phyloP scores from a whole-genome alignment of 202 grass and related monocot genomes.

The Panicum virgatum region DNA sequence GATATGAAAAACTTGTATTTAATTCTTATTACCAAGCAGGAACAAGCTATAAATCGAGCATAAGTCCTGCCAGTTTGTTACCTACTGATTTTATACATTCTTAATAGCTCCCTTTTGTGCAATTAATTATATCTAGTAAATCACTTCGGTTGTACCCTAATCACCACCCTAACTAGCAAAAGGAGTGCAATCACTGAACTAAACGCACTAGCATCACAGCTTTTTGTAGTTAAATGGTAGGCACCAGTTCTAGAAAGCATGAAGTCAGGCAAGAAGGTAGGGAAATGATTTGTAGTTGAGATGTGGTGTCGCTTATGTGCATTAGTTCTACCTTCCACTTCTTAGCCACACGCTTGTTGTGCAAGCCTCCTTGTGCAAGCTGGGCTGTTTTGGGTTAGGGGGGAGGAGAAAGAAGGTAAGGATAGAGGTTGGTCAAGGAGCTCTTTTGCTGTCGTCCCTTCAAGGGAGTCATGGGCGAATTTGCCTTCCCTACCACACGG shows the following conservation, averaged over 20 bases:
- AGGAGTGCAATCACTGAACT: constrained; percentile 26
- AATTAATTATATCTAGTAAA: constrained; percentile 39
- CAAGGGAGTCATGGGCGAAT: constrained; percentile 15
- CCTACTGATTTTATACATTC: not conserved
- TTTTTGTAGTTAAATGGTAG: constrained; percentile 50
- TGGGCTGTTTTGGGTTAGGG: constrained; percentile 51
- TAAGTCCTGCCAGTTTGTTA: constrained; percentile 27
- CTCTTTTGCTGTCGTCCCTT: constrained; percentile 50
- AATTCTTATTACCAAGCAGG: constrained; percentile 28
- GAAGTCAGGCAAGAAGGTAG: constrained; percentile 51
- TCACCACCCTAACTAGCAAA: constrained; percentile 22
- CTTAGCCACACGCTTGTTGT: constrained; percentile 54
- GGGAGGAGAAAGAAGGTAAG: constrained; percentile 43
- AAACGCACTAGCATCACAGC: constrained; percentile 26
- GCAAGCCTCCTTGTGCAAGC: constrained; percentile 49
- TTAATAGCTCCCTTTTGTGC: constrained; percentile 28
- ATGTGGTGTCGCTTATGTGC: constrained; percentile 46
- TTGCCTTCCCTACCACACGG: constrained; percentile 48
- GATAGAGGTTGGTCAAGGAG: constrained; percentile 48
- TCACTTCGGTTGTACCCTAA: constrained; percentile 32
- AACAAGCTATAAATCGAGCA: constrained; percentile 33
- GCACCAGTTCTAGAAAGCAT: constrained; percentile 54
- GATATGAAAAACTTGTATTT: constrained; percentile 5
- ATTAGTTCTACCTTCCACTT: constrained; percentile 70
- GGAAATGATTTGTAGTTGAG: constrained; percentile 49